Evolutionary conservation across 1,139 yeast genomes (phyloP).

Genomic region (Geotrichum siamense): DNA sequence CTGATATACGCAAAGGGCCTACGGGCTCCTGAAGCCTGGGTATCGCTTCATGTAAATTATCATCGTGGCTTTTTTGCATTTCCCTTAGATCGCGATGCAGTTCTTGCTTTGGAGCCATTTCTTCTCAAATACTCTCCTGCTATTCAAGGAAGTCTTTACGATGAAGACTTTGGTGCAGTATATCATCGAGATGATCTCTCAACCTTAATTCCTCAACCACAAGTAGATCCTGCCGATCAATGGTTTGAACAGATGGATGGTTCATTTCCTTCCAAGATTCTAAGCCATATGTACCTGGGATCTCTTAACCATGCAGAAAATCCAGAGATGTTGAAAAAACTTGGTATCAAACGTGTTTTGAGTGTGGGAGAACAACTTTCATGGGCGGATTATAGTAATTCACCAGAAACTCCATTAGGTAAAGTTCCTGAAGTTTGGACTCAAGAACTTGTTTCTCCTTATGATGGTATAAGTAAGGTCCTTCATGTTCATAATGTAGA

Average conservation of each 20-base stretch:
- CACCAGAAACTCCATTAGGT: constrained; percentile 16
- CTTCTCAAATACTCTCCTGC: constrained; percentile 51
- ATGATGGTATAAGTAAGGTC: constrained; percentile 30
- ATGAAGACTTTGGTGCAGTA: constrained; percentile 19
- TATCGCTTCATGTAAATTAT: constrained; percentile 53
- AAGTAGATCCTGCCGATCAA: constrained; percentile 8
- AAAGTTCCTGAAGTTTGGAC: constrained; percentile 9
- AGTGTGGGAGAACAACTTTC: constrained; percentile 82
- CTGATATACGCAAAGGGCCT: constrained; percentile 59
- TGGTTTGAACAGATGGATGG: constrained; percentile 43
- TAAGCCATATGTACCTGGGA: constrained; percentile 82
- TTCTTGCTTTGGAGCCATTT: constrained; percentile 56
- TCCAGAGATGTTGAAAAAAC: constrained; percentile 50
- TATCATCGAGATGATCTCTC: constrained; percentile 5
- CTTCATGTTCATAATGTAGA: constrained; percentile 41
- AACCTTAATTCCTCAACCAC: neutral
- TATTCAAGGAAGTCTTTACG: constrained; percentile 17
- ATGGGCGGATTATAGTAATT: constrained; percentile 38
- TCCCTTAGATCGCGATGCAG: constrained; percentile 60
- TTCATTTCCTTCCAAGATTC: constrained; percentile 62
- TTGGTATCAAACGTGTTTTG: constrained; percentile 69
- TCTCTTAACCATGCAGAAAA: constrained; percentile 76
- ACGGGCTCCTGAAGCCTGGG: constrained; percentile 42
- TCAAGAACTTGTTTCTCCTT: constrained; percentile 21
- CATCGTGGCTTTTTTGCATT: constrained; percentile 82